Evolutionary conservation across 208 protist species (phyloP), one percentile per base, ranked within the genome.

Genomic region (Trypanosoma cruzi): DNA sequence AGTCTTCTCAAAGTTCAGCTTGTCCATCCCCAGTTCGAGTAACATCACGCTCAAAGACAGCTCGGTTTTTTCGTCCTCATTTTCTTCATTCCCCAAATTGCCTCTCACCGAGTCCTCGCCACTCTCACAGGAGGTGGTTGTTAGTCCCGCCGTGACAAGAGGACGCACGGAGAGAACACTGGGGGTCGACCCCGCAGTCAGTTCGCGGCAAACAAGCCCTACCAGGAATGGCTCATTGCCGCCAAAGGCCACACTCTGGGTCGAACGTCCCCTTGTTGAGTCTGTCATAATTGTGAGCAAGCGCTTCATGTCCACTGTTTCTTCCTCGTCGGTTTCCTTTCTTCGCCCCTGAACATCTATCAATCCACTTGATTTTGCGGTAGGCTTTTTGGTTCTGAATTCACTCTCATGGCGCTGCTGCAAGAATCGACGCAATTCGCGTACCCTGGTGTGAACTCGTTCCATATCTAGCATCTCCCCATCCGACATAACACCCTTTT

Each of bases 361-460:
- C 32, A 40, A 59, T 26, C 10, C 10, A 26, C 28, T 7, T 20
- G 34, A 40, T 20, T 37, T 44, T 24, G 46, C 36, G 26, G 13
- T 5, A 61, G 64, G 22, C 14, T 13, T 54, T 46, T 37, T 60
- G 4, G 7, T 4, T 29, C 11, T 34, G 1, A 4, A 22, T 14
- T 59, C 32, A 36, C n/a, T 28, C 22, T 61, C 52, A 52, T 60
- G 37, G 28, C 36, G 64, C 24, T 68, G 64, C n/a, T 37, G 64
- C 36, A 68, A 28, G 10, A 42, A 14, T 60, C 64, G 64, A 53
- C 22, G 26, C 6, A 68, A 52, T 36, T 13, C 52, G 24, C 34
- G 53, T n/a, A 59, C 53, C n/a, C 3, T 54, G 49, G 14, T 18
- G 5, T 57, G n/a, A 18, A 68, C 14, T 29, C 36, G 6, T 29